Conservation (phyloP, 345 rosid genomes). For the Bruguiera sexangula region DNA sequence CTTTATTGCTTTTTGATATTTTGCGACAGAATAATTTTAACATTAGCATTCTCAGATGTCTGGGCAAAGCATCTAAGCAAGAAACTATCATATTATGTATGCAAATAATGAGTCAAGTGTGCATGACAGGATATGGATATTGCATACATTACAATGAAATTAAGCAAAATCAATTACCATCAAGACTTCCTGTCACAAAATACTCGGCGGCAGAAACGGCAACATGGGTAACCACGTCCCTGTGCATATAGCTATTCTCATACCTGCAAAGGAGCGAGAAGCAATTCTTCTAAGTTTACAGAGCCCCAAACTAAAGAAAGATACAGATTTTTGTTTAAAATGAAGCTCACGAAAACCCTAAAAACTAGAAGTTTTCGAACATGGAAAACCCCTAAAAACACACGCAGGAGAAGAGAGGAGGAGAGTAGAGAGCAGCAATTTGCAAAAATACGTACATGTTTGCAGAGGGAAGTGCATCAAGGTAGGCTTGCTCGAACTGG, state of each 20-base stretch:
- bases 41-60: too few species aligned
- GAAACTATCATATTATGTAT: background rate
- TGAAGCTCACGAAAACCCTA: background rate
- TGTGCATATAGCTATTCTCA: slow-evolving; percentile 96
- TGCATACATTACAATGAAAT: background rate
- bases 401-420: background rate
- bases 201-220: slow-evolving; percentile 91
- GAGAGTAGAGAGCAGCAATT: background rate
- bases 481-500: slow-evolving; percentile 87
- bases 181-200: slow-evolving; percentile 86
- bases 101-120: background rate
- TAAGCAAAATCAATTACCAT: slow-evolving; percentile 44
- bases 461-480: slow-evolving; percentile 84
- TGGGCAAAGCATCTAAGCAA: background rate
- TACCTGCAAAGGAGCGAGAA: slow-evolving; percentile 45
- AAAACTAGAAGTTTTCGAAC: background rate
- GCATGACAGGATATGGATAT: background rate
- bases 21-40: background rate
- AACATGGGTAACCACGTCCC: slow-evolving; percentile 93
- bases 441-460: slow-evolving; percentile 57
- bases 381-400: slow-evolving; percentile 1
- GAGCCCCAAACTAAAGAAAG: background rate
- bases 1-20: background rate
- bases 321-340: background rate
- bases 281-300: background rate